Base-by-base conservation (phyloP, 2,329 filamentous ascomycete species). In the Exophiala phaeomuriformis region DNA sequence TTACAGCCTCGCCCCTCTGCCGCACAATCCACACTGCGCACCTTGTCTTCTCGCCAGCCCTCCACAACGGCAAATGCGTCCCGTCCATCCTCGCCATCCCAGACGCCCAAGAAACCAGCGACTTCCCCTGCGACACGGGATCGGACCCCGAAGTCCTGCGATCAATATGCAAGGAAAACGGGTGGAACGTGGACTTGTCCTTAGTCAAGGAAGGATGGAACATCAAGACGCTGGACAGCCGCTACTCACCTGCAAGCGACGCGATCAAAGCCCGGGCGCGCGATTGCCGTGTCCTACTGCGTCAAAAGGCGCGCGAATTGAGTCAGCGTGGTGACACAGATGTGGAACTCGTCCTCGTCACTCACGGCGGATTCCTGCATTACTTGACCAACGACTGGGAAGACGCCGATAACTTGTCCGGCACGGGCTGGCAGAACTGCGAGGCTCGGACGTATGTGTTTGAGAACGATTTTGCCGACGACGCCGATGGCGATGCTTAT, bases 301-400 rank as follows among this genome's bases (percentile, higher is more conserved):
- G 78, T 0, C 71, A 72, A 12, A 75, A 75, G 32, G 81, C 82
- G 3, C 74, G 86, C 37, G 64, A 73, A 8, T 82, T 79, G 70
- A 66, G 91, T 55, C 64, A 59, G 6, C 64, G 73, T 28, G 70
- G 71, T 3, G 77, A 81, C 62, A 82, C 86, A 63, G 49, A 57
- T 37, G 74, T 72, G 2, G 79, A 91, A 62, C 79, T 95, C 30
- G 81, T 85, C 0, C 76, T 90, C 1, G 88, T 94, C 5, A 85
- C 88, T 2, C 90, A 95, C 64, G 90, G 90, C 1, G 87, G 86
- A 1, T 86, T 90, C 62, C 67, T 95, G 63, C 90, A 95, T 68
- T 94, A 88, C 64, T 72, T 95, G 58, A 93, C 88, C 0, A 81
- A 90, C 61, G 89, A 95, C 64, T 94, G 84, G 81, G 75, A 81